phyloP scores from a whole-genome alignment of 371 early-diverging fungal species.

The Rhizopus microsporus region DNA sequence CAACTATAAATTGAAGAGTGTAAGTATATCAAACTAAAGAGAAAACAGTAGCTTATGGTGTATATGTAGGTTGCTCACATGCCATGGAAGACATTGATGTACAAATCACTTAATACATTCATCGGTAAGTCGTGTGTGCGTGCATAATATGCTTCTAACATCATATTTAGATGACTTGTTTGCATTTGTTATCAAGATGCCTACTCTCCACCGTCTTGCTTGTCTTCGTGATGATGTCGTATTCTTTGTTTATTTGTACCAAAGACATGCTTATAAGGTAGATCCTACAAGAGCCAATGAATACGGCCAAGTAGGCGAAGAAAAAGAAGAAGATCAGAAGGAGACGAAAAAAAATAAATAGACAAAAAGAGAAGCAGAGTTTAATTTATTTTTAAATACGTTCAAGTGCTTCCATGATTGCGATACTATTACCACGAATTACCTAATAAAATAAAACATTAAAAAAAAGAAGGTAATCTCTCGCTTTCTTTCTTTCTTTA shows the following conservation, averaged over 20 bases:
- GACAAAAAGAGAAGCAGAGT: neutral
- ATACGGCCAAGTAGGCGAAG: conserved; percentile 82
- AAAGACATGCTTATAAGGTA: conserved; percentile 84
- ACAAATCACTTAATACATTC: conserved; percentile 93
- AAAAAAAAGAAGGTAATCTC: conserved; percentile 6
- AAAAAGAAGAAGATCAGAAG: conserved; percentile 19
- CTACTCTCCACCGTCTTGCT: conserved; percentile 89
- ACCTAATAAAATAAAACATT: conserved; percentile 53
- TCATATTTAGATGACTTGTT: conserved; percentile 84
- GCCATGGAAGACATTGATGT: conserved; percentile 94
- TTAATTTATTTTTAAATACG: conserved; percentile 57
- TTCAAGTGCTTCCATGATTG: conserved; percentile 90
- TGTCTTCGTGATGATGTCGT: conserved; percentile 90
- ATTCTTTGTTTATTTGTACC: conserved; percentile 88
- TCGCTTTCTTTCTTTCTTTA: conserved; percentile 40
- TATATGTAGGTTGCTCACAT: conserved; percentile 77
- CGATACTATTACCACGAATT: conserved; percentile 93
- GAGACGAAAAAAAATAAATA: conserved; percentile 41
- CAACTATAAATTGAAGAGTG: conserved; percentile 90
- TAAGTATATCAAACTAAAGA: conserved; percentile 21
- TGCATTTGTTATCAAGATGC: conserved; percentile 96
- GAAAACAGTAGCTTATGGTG: neutral
- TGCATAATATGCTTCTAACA: neutral
- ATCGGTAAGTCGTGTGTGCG: conserved; percentile 45
- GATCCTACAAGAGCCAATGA: conserved; percentile 90